Base-by-base conservation (phyloP, 495 filamentous ascomycete species). In the Podospora tetraspora region DNA sequence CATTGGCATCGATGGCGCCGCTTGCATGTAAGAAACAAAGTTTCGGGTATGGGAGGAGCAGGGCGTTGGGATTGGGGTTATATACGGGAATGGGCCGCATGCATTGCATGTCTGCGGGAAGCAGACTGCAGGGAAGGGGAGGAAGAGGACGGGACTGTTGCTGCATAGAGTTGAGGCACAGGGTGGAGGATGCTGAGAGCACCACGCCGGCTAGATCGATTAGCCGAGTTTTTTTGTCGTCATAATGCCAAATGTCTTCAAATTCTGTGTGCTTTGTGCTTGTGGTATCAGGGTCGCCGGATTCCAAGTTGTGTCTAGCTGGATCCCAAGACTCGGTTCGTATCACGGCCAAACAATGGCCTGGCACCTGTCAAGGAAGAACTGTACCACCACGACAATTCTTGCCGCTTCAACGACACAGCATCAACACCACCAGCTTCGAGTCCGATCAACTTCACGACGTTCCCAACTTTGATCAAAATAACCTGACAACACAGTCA, bases 1-100 rank as follows among this genome's bases (percentile, higher is more conserved):
- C 59, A 69, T 83, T 63, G 80, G 79, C 63, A 80, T 83, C 25
- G 81, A 83, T 61, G 81, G 81, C 60, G 79, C 76, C 62, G 81
- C 81, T 58, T 81, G 80, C 74, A 83, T 83, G 81, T 83, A 80
- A 75, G 78, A 23, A 57, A 63, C 23, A 24, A 60, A 16, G 27
- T 27, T 6, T n/a, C 12, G 27, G 52, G 52, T 13, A 34, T 58
- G 57, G 56, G 21, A 24, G 62, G n/a, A 52, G 22, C 19, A 24
- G 62, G 62, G 62, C 62, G 62, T 64, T 64, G 52, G 43, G 22
- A 63, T 1, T 37, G 30, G 34, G 43, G 32, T 27, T 52, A 37
- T 22, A 62, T 7, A 32, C n/a, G 27, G 29, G 61, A 32, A 16
- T 62, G 61, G 61, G 37, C 0, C 3, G 19, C 19, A n/a, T 52